Base-by-base conservation (phyloP, 202 grass and related monocot species). In the Bolboschoenoplectus hybrid region DNA sequence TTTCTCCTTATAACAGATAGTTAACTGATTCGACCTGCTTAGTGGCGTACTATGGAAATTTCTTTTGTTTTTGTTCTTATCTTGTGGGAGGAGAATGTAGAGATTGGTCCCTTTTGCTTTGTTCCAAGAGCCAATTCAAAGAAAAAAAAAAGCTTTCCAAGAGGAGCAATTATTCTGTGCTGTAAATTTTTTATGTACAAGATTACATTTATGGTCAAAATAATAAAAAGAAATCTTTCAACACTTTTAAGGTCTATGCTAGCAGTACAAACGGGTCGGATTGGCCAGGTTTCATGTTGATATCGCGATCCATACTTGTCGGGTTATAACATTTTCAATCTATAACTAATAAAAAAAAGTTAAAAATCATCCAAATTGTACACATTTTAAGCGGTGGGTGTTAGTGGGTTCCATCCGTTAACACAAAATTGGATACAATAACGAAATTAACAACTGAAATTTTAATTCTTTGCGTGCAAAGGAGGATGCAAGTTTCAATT, bases 401-500 rank as follows among this genome's bases (percentile, higher is more conserved):
- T 26, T 26, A 26, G 26, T 26, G 26, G 26, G 26, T 26, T 26
- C 26, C 26, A 26, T 26, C 0, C 26, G 26, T 26, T 26, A 26
- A 26, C 26, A 26, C 26, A 26, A 26, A 26, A 26, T 26, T 26
- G 26, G 26, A 26, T 26, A 26, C 26, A 26, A 26, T 26, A 26
- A 26, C 0, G 26, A 26, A 26, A 26, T 26, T 26, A 26, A 26
- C 26, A 26, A 26, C 26, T 26, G 26, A 26, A 26, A 26, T 26
- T 26, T 26, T 26, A 26, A 26, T 26, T 26, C 26, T 26, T 26
- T 26, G 7, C 36, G 2, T 1, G 8, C 17, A 73, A 20, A 49
- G 43, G 9, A 74, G 45, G n/a, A 74, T 74, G 44, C 44, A 74
- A 74, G 8, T 74, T 74, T 17, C 16, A 47, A 49, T 74, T 32